Conservation (phyloP, 306 rosid genomes). For the Fragaria nilgerrensis region DNA sequence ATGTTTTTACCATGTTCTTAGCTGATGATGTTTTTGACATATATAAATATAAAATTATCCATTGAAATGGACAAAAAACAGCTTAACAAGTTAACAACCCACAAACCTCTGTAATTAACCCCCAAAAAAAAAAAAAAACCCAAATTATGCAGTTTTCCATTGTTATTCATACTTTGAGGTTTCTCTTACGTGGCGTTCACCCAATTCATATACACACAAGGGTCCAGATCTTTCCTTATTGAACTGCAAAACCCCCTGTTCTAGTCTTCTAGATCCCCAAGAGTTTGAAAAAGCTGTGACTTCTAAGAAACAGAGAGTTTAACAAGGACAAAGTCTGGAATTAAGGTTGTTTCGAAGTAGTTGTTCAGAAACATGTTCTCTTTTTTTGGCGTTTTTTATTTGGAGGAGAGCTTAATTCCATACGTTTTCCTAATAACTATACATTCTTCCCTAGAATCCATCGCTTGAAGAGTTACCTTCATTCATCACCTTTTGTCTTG, state of each 20-base stretch:
- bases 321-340: not conserved
- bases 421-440: not conserved
- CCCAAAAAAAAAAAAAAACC: not conserved
- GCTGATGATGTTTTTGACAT: not conserved
- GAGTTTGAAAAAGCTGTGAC: not conserved
- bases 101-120: not conserved
- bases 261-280: not conserved
- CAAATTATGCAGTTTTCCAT: not conserved
- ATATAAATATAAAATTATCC: not conserved
- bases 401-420: not conserved
- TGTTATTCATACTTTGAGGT: not conserved
- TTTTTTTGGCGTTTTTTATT: conserved; percentile 45
- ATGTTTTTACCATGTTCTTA: not conserved
- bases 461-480: not conserved
- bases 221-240: not conserved
- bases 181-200: not conserved
- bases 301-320: not conserved
- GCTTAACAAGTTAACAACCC: not conserved
- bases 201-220: not conserved
- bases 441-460: conserved; percentile 7
- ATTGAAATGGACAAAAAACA: not conserved
- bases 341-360: not conserved
- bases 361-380: conserved; percentile 16
- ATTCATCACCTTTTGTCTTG: not conserved
- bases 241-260: not conserved